Conservation (phyloP, 257 asterid species). For the Nicotiana paniculata region DNA sequence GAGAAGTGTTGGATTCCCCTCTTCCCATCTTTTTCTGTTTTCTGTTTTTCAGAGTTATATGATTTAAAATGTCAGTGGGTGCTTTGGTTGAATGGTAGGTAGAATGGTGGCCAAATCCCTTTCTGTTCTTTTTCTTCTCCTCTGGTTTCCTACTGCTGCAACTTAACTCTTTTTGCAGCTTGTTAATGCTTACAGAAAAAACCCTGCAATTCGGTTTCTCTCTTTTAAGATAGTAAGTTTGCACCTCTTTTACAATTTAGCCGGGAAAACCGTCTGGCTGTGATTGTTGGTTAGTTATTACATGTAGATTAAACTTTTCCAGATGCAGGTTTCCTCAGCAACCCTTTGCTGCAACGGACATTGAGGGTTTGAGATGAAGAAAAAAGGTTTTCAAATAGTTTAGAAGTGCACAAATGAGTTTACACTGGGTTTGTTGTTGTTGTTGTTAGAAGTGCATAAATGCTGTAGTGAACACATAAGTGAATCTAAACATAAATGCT, state of each 20-base stretch:
- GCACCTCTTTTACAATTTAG: background rate
- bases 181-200: background rate
- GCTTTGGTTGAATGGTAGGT: too few species aligned
- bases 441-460: background rate
- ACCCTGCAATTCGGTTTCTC: background rate
- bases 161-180: background rate
- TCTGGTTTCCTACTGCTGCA: constrained; percentile 1
- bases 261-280: background rate
- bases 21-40: background rate
- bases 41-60: too few species aligned
- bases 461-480: background rate
- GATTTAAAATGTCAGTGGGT: too few species aligned
- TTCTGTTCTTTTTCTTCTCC: background rate
- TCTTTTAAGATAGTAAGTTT: background rate
- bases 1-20: background rate
- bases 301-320: background rate
- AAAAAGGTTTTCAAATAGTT: background rate
- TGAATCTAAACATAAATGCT: background rate
- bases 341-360: background rate
- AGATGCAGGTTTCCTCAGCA: background rate
- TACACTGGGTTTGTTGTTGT: too few species aligned
- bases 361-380: background rate
- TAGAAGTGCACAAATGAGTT: background rate
- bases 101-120: background rate
- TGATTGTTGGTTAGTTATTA: too few species aligned